Evolutionary conservation across 2,329 filamentous ascomycete genomes (phyloP).

Genomic region (Pyrenophora seminiperda): DNA sequence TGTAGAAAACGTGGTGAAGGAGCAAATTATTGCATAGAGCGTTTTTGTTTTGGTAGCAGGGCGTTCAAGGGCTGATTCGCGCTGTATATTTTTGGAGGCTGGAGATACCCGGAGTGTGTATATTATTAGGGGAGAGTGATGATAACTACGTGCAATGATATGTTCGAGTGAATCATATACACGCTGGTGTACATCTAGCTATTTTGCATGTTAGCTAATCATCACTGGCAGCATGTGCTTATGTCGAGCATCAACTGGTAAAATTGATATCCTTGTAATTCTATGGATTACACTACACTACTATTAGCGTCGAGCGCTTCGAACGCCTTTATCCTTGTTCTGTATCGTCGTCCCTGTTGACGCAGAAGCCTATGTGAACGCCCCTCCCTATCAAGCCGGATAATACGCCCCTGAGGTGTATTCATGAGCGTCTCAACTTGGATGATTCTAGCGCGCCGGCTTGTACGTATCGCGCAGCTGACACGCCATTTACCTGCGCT

Average conservation of each 20-base stretch:
- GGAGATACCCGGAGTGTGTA: slow-evolving; percentile 21
- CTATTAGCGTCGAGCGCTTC: slow-evolving; percentile 25
- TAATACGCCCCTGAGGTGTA: too few relatives aligned
- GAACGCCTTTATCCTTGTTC: slow-evolving; percentile 14
- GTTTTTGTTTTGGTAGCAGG: neutral
- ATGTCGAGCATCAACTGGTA: too few relatives aligned
- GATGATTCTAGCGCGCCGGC: neutral
- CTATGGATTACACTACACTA: slow-evolving; percentile 1
- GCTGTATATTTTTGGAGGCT: neutral
- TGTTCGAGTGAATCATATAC: too few relatives aligned
- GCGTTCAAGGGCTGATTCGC: slow-evolving; percentile 1
- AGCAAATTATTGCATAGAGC: too few relatives aligned
- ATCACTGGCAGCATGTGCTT: too few relatives aligned
- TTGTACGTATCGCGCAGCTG: neutral
- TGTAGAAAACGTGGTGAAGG: slow-evolving; percentile 22
- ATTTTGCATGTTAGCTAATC: too few relatives aligned
- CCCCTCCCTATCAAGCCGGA: neutral
- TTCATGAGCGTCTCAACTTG: neutral
- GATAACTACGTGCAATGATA: neutral
- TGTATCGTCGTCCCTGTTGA: neutral
- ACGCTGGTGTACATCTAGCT: too few relatives aligned
- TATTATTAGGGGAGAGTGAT: neutral
- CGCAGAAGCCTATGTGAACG: neutral
- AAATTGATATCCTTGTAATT: neutral
- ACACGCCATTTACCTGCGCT: neutral